Base-by-base conservation (phyloP, 1,284 basidiomycete genomes). In the Rhodotorula mucilaginosa region DNA sequence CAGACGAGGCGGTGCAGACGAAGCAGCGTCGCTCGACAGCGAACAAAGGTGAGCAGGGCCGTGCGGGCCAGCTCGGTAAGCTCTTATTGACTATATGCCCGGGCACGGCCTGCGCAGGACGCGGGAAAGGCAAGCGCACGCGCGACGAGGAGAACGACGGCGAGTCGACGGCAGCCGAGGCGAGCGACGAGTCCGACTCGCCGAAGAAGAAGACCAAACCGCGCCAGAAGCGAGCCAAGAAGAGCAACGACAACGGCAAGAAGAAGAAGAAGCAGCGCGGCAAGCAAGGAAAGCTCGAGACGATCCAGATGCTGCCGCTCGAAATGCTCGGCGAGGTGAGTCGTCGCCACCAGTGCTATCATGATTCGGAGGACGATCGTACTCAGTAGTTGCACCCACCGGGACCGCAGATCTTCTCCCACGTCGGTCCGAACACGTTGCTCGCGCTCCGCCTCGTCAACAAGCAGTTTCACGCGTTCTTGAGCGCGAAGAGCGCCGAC, bases 341-440 rank as follows among this genome's bases (percentile, higher is more conserved):
- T 49, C 34, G 5, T 12, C 46, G 16, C 34, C 31, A n/a, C n/a
- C n/a, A n/a, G n/a, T n/a, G n/a, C n/a, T n/a, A n/a, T n/a, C n/a
- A n/a, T n/a, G n/a, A n/a, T n/a, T n/a, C n/a, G n/a, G n/a, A n/a
- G n/a, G n/a, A n/a, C n/a, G n/a, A n/a, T n/a, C n/a, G n/a, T n/a
- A n/a, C n/a, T n/a, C n/a, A n/a, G n/a, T n/a, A n/a, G n/a, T n/a
- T n/a, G n/a, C n/a, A n/a, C n/a, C n/a, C n/a, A n/a, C n/a, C n/a
- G n/a, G n/a, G n/a, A n/a, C n/a, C n/a, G n/a, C 60, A 69, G 68
- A 65, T 69, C 56, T 54, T 61, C 64, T 58, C 64, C 18, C 64
- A 65, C 59, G 34, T 65, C 60, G 18, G 12, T 18, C 59, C 64
- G 18, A 29, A 26, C 34, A 59, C 61, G n/a, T 54, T 69, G n/a